Evolutionary conservation across 192 early-diverging fungal species (phyloP).

Genomic region (Dissophora globulifera): DNA sequence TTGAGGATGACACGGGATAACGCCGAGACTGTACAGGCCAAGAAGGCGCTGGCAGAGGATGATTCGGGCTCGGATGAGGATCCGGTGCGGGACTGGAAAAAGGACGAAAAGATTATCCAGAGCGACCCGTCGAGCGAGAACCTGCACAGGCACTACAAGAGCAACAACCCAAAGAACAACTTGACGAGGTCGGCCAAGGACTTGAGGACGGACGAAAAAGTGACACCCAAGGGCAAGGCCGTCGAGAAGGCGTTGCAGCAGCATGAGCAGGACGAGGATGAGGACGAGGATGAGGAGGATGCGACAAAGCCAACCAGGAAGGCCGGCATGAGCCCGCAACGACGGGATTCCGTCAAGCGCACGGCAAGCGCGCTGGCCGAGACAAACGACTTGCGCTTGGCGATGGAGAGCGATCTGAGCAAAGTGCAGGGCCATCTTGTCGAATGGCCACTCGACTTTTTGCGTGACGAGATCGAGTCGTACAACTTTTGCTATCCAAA

Average conservation of each 20-base stretch:
- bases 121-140: slow-evolving; percentile 5
- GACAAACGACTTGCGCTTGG: slow-evolving; percentile 15
- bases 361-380: slow-evolving; percentile 42
- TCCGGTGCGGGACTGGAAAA: neutral
- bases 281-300: neutral
- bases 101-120: slow-evolving; percentile 14
- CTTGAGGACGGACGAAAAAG: slow-evolving; percentile 21
- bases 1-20: too few species aligned
- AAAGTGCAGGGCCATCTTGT: slow-evolving; percentile 65
- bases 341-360: slow-evolving; percentile 15
- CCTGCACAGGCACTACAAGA: neutral
- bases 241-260: slow-evolving; percentile 1
- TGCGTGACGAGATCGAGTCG: slow-evolving; percentile 57
- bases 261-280: neutral
- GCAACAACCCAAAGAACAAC: neutral
- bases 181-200: neutral
- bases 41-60: slow-evolving; percentile 11
- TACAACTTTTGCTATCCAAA: slow-evolving; percentile 53
- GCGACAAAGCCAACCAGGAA: too few species aligned
- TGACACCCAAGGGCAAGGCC: slow-evolving; percentile 7
- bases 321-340: neutral
- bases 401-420: slow-evolving; percentile 44
- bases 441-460: slow-evolving; percentile 62
- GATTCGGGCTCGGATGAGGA: slow-evolving; percentile 30
- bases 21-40: too few species aligned